Evolutionary conservation across 306 rosid species (phyloP).

Genomic region (Corylus heterophylla): DNA sequence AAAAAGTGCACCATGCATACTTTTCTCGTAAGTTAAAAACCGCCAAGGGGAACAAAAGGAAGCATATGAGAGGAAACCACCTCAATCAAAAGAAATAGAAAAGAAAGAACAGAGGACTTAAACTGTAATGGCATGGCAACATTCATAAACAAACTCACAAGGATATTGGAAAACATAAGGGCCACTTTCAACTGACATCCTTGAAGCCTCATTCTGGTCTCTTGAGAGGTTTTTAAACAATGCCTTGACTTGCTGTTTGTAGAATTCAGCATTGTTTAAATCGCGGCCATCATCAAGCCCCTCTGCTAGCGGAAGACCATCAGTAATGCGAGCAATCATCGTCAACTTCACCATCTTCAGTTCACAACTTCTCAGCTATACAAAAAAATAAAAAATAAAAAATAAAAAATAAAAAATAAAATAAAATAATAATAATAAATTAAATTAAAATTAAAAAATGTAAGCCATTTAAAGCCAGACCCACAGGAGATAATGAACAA

Average conservation of each 20-base stretch:
- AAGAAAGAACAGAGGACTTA: not conserved
- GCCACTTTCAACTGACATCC: conserved; percentile 95
- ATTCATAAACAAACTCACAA: conserved; percentile 14
- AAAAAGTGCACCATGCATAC: not conserved
- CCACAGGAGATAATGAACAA: conserved; percentile 9
- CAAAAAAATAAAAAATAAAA: conserved; percentile 16
- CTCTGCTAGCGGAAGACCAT: conserved; percentile 90
- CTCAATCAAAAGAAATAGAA: not conserved
- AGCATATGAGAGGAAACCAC: not conserved
- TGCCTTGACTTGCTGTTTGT: conserved; percentile 92
- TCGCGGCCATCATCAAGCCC: conserved; percentile 94
- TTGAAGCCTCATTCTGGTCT: conserved; percentile 87
- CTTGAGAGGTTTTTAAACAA: conserved; percentile 87
- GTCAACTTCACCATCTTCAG: conserved; percentile 93
- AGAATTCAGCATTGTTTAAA: conserved; percentile 68
- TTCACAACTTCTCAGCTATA: conserved; percentile 31
- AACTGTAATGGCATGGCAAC: not conserved
- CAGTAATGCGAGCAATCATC: conserved; percentile 94
- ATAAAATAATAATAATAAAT: not conserved
- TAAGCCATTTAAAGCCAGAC: conserved; percentile 22
- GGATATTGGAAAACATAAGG: conserved; percentile 96
- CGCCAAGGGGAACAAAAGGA: not conserved
- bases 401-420: conserved; percentile 21
- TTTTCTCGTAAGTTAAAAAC: not conserved
- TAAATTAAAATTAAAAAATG: conserved; percentile 13